Percentiles rank a stretch among this genome's conserved stretches.
phyloP scores from a whole-genome alignment of 345 rosid genomes.

The Excoecaria cochinchinensis region DNA sequence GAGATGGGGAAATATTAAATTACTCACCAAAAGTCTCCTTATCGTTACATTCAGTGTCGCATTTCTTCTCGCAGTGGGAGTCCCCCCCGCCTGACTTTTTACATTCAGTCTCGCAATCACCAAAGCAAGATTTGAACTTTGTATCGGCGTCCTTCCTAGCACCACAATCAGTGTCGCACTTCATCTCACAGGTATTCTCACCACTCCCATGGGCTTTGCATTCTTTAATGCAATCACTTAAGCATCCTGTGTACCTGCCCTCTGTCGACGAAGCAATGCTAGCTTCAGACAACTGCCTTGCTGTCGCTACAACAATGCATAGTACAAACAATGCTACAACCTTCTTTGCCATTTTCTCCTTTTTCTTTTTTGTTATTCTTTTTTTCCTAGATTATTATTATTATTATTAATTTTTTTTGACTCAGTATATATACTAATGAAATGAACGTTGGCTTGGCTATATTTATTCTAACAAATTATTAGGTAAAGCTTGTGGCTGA shows the following conservation, averaged over 20 bases:
- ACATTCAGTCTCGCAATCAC: no score
- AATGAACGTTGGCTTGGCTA: not conserved
- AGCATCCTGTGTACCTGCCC: not conserved
- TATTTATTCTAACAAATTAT: not conserved
- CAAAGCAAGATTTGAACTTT: not conserved
- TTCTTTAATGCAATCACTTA: slow-evolving; percentile 7
- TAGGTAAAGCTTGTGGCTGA: not conserved
- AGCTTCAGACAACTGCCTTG: not conserved
- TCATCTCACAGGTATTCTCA: slow-evolving; percentile 34
- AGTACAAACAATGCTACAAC: slow-evolving; percentile 27
- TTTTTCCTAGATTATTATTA: not conserved
- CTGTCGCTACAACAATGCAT: slow-evolving; percentile 30
- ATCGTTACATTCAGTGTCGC: not conserved
- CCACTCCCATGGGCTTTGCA: slow-evolving; percentile 26
- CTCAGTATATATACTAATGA: not conserved
- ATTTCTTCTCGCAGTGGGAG: no score
- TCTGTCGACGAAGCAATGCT: not conserved
- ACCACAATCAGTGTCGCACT: slow-evolving; percentile 32
- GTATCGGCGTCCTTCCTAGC: slow-evolving; percentile 6
- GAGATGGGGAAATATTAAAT: no score
- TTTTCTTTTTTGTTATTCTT: not conserved
- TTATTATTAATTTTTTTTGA: no score
- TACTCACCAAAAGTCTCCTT: not conserved
- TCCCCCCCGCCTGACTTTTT: no score
- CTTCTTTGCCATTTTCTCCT: slow-evolving; percentile 34